phyloP scores from a whole-genome alignment of 306 rosid species.

The Fragaria iinumae region DNA sequence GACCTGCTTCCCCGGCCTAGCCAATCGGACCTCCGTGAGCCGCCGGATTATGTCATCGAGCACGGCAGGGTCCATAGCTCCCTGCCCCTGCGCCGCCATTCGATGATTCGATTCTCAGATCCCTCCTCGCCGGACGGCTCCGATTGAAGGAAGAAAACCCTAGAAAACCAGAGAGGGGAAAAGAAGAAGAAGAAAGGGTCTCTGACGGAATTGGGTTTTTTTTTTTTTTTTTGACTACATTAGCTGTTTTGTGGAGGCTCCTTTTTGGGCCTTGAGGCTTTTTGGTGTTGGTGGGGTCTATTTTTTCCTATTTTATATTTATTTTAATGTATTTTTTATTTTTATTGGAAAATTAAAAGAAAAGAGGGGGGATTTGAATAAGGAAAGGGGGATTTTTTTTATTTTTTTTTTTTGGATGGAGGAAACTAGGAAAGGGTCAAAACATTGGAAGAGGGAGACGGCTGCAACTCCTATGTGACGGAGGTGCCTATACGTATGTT shows the following conservation, averaged over 20 bases:
- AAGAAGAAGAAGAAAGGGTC: not conserved
- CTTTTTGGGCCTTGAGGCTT: not conserved
- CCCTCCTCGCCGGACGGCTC: slow-evolving; percentile 13
- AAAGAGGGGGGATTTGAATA: not conserved
- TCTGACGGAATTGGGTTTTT: not conserved
- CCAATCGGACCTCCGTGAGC: slow-evolving; percentile 74
- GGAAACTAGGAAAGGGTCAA: slow-evolving; percentile 11
- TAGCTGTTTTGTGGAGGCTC: slow-evolving; percentile 15
- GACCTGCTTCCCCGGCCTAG: slow-evolving; percentile 85
- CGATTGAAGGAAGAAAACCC: slow-evolving; percentile 16
- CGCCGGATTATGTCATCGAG: slow-evolving; percentile 87
- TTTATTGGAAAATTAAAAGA: not conserved
- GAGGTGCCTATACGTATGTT: not conserved
- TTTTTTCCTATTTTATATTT: not conserved
- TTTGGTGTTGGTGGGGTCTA: slow-evolving; percentile 16
- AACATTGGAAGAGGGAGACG: slow-evolving; percentile 18
- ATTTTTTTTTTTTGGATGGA: not conserved
- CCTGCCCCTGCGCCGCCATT: slow-evolving; percentile 63
- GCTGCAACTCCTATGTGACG: slow-evolving; percentile 24
- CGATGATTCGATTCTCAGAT: slow-evolving; percentile 31
- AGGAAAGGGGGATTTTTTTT: not conserved
- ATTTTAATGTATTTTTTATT: not conserved
- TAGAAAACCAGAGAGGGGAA: slow-evolving; percentile 11
- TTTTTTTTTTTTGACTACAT: not conserved
- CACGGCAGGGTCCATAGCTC: slow-evolving; percentile 62